Evolutionary conservation across 208 protist genomes (phyloP).

Genomic region (Acanthamoeba lenticulata): DNA sequence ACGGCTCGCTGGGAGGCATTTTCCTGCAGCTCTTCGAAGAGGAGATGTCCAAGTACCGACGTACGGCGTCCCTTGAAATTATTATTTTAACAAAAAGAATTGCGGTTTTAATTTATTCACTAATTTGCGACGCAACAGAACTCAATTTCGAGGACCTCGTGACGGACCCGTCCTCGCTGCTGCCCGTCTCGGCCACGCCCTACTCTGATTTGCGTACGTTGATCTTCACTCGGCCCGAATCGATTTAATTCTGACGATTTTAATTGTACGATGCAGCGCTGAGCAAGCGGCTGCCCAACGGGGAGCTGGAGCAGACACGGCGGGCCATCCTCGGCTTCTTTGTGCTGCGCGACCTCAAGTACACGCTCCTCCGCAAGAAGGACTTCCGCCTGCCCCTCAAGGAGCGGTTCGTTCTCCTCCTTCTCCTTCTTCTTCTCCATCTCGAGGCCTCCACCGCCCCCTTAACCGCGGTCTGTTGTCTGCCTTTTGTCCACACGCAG

Average conservation of each 20-base stretch:
- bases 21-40: conserved; percentile 29
- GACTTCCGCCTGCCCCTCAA: conserved; percentile 9
- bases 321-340: conserved; percentile 7
- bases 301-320: neutral
- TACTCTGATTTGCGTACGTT: neutral
- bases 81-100: neutral
- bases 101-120: neutral
- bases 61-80: neutral
- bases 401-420: neutral
- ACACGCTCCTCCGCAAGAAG: conserved; percentile 7
- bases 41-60: neutral
- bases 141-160: neutral
- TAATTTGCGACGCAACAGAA: neutral
- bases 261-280: no score
- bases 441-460: no score
- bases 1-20: conserved; percentile 28
- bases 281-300: conserved; percentile 33
- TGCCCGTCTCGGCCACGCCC: neutral
- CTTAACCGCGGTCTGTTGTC: no score
- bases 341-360: neutral
- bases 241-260: neutral
- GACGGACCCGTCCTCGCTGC: neutral
- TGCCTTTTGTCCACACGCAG: neutral
- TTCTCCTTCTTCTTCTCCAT: neutral
- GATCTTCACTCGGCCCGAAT: neutral